These are phyloP conservation scores for Citrus sinensis DNA, from an alignment of 345 rosid genomes.

Conservation along the genomic window DNA sequence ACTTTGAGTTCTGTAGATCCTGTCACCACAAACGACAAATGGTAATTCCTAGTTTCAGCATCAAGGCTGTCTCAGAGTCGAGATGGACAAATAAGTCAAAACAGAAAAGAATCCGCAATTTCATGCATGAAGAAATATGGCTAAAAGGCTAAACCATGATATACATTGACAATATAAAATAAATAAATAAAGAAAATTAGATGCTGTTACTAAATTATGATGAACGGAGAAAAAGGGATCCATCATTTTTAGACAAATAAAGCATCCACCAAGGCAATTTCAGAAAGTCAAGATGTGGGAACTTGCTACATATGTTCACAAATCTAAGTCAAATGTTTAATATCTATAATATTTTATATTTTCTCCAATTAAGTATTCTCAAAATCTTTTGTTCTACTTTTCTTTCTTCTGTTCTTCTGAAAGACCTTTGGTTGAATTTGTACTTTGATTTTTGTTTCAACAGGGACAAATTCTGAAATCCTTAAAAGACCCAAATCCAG, in stretches of 20 bases:
- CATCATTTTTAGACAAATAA: not conserved
- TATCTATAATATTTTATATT: too few species aligned
- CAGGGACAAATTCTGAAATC: not conserved
- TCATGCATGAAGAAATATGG: not conserved
- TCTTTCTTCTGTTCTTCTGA: not conserved
- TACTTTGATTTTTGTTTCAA: not conserved
- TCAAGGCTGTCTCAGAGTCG: not conserved
- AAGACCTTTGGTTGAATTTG: not conserved
- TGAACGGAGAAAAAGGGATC: not conserved
- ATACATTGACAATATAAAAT: not conserved
- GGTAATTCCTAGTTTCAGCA: not conserved
- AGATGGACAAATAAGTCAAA: not conserved
- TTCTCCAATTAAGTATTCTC: not conserved
- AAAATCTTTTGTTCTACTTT: not conserved
- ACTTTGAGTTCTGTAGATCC: constrained; percentile 84
- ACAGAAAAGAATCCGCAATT: not conserved
- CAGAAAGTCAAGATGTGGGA: not conserved
- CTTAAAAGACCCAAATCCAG: not conserved
- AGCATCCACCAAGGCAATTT: not conserved
- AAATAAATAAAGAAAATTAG: not conserved
- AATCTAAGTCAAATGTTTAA: too few species aligned
- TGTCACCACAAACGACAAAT: constrained; percentile 27
- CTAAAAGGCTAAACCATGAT: not conserved
- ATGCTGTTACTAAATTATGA: not conserved
- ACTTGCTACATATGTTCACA: not conserved